phyloP scores from a whole-genome alignment of 176 grass and related monocot species.

The Elymus sibiricus region DNA sequence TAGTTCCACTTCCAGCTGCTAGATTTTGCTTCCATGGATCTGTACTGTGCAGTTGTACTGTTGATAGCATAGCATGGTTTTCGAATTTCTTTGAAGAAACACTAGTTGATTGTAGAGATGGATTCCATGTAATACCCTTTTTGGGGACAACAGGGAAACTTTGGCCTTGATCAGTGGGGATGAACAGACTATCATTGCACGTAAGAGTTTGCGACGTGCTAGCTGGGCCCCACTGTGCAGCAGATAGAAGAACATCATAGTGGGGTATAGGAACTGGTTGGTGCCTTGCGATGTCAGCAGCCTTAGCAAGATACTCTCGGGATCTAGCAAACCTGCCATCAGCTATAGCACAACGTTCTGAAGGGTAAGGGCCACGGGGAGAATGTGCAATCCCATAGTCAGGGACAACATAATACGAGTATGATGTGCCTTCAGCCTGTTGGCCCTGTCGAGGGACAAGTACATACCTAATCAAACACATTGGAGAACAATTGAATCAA shows the following conservation, averaged over 20 bases:
- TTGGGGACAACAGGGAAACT: conserved; percentile 22
- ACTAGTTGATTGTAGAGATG: conserved; percentile 17
- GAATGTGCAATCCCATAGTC: conserved; percentile 45
- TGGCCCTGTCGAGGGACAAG: conserved; percentile 39
- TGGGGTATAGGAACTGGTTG: conserved; percentile 29
- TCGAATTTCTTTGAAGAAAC: conserved; percentile 37
- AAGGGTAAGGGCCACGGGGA: conserved; percentile 42
- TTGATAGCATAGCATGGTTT: conserved; percentile 24
- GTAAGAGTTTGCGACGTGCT: conserved; percentile 6
- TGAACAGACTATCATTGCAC: conserved; percentile 17
- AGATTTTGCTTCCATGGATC: conserved; percentile 42
- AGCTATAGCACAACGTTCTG: conserved; percentile 14
- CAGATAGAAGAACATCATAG: conserved; percentile 37
- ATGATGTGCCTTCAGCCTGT: conserved; percentile 40
- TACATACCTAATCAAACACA: conserved; percentile 3
- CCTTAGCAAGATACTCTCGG: conserved; percentile 28
- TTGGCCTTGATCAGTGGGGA: neutral
- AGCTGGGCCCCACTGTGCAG: conserved; percentile 24
- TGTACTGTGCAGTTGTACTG: conserved; percentile 26
- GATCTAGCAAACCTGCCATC: conserved; percentile 32
- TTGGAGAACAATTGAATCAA: neutral
- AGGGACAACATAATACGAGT: conserved; percentile 56
- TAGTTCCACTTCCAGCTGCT: conserved; percentile 11
- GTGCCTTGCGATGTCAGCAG: conserved; percentile 31
- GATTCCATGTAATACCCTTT: conserved; percentile 10